Evolutionary conservation across 345 rosid species (phyloP).

Genomic region (Moricandia arvensis): DNA sequence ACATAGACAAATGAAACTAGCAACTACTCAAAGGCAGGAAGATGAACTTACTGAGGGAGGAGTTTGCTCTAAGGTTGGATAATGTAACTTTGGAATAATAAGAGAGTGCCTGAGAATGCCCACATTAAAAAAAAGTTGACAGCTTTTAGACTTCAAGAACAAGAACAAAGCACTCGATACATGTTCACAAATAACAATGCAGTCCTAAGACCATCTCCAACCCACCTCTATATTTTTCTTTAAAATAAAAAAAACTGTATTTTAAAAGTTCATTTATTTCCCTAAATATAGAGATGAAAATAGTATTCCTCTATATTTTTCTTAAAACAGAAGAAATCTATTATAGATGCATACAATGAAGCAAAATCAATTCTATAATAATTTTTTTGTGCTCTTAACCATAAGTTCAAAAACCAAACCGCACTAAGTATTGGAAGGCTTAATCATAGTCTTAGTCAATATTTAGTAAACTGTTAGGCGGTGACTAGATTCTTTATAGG

Average conservation of each 20-base stretch:
- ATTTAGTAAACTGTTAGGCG: neutral
- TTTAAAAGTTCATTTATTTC: no score
- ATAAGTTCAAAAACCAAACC: neutral
- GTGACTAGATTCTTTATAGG: neutral
- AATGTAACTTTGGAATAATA: slow-evolving; percentile 85
- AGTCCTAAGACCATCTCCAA: no score
- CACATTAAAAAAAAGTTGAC: neutral
- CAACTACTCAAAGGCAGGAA: slow-evolving; percentile 4
- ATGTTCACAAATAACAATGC: slow-evolving; percentile 7
- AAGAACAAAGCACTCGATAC: neutral
- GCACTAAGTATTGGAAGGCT: neutral
- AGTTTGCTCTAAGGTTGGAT: slow-evolving; percentile 70
- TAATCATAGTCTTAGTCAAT: neutral
- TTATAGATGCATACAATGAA: no score
- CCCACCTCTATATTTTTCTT: no score
- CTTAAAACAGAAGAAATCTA: no score
- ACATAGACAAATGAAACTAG: neutral
- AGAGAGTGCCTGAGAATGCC: slow-evolving; percentile 80
- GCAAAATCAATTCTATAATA: no score
- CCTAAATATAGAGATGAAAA: no score
- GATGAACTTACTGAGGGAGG: slow-evolving; percentile 84
- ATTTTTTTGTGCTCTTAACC: no score
- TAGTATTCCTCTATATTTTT: no score
- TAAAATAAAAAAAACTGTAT: no score
- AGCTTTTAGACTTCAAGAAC: slow-evolving; percentile 1